A percentile compares a stretch with the other conserved stretches of the same genome.
These are phyloP conservation scores for Elsinoe batatas DNA, from an alignment of 2,329 filamentous ascomycete genomes.

Conservation along the genomic window DNA sequence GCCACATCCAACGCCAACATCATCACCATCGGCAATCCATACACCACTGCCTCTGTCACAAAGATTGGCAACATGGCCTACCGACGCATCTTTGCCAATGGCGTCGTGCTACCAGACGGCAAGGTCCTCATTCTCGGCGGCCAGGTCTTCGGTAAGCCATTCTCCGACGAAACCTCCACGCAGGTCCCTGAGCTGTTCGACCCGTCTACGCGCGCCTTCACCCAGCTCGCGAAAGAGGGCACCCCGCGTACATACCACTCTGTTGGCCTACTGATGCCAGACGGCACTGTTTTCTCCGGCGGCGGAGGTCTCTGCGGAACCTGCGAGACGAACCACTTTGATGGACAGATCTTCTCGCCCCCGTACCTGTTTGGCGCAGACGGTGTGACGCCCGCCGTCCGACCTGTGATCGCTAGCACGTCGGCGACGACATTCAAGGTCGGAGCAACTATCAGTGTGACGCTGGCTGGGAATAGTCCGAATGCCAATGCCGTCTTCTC, in stretches of 20 bases:
- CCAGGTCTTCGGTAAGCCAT: conserved; percentile 17
- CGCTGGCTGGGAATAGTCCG: conserved; percentile 33
- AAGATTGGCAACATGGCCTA: conserved; percentile 21
- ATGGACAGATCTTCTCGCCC: conserved; percentile 52
- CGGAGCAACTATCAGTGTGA: conserved; percentile 39
- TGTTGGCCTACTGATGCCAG: conserved; percentile 48
- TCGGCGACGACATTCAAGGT: conserved; percentile 37
- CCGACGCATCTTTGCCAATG: conserved; percentile 21
- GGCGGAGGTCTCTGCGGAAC: conserved; percentile 39
- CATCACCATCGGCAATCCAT: conserved; percentile 35
- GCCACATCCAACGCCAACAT: conserved; percentile 40
- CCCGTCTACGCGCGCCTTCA: conserved; percentile 14
- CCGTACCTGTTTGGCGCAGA: conserved; percentile 49
- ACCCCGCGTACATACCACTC: conserved; percentile 47
- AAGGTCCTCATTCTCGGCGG: conserved; percentile 26
- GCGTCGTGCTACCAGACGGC: conserved; percentile 24
- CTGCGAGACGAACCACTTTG: conserved; percentile 48
- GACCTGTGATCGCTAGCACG: conserved; percentile 36
- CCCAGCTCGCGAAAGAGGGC: conserved; percentile 16
- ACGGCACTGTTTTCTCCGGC: conserved; percentile 50
- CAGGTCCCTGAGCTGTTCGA: conserved; percentile 16
- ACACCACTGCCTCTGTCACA: not conserved
- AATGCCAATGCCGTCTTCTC: conserved; percentile 30
- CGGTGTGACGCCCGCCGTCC: conserved; percentile 40
- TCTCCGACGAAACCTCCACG: conserved; percentile 17